These are phyloP conservation scores for Yamadazyma philogaea DNA, from an alignment of 805 yeast species.

Conservation along the genomic window DNA sequence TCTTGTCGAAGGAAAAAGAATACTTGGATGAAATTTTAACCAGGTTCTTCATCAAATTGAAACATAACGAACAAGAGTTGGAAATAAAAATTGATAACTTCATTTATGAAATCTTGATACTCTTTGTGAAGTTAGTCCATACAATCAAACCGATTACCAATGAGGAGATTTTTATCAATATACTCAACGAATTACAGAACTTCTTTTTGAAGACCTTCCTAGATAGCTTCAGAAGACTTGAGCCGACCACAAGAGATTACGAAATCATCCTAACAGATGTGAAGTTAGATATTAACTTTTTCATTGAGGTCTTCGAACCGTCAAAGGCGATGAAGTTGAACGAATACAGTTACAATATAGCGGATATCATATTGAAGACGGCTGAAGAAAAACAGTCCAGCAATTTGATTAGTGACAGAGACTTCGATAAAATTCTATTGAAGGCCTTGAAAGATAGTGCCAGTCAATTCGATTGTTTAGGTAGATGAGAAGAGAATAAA, in stretches of 20 bases:
- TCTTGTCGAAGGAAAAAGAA: constrained; percentile 33
- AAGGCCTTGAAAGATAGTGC: constrained; percentile 18
- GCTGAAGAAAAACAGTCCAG: constrained; percentile 23
- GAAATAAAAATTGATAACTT: constrained; percentile 34
- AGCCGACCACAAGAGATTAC: constrained; percentile 3
- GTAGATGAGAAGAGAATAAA: constrained; percentile 13
- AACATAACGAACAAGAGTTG: constrained; percentile 1
- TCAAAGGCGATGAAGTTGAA: constrained; percentile 32
- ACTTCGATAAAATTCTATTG: constrained; percentile 14
- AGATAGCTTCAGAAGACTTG: constrained; percentile 24
- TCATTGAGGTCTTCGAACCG: constrained; percentile 37
- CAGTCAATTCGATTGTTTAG: constrained; percentile 29
- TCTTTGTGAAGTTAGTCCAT: constrained; percentile 40
- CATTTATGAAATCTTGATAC: constrained; percentile 36
- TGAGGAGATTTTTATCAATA: constrained; percentile 30
- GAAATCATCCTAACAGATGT: constrained; percentile 23
- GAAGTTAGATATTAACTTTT: constrained; percentile 36
- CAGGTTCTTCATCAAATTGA: constrained; percentile 21
- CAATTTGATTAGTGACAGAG: constrained; percentile 12
- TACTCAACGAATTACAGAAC: constrained; percentile 38
- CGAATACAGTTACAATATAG: constrained; percentile 31
- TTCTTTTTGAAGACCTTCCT: constrained; percentile 33
- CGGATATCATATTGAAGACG: constrained; percentile 28
- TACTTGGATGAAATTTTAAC: constrained; percentile 29
- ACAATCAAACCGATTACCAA: constrained; percentile 41